phyloP scores from a whole-genome alignment of 2,329 filamentous ascomycete genomes.

The Dactylellina leptospora region DNA sequence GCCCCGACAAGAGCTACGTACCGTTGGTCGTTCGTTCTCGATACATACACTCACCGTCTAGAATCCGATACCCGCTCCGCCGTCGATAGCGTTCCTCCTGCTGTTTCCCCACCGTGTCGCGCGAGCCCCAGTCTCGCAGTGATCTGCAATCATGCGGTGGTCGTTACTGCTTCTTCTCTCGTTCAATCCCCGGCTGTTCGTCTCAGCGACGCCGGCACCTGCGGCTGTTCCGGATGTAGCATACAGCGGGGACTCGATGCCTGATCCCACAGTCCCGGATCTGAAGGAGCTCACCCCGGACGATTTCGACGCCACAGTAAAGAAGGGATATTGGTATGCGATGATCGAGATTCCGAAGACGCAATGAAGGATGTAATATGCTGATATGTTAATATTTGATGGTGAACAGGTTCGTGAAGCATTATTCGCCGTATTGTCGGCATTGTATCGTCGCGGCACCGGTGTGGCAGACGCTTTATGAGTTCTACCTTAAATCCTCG shows the following conservation, averaged over 20 bases:
- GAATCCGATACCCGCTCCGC: too few relatives aligned
- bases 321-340: conserved; percentile 65
- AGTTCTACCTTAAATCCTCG: conserved; percentile 90
- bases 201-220: conserved; percentile 36
- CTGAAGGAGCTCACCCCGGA: conserved; percentile 47
- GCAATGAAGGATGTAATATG: not conserved
- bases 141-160: conserved; percentile 44
- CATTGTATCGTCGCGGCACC: conserved; percentile 85
- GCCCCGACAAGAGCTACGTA: too few relatives aligned
- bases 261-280: conserved; percentile 16
- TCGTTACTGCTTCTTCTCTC: conserved; percentile 46
- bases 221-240: conserved; percentile 26
- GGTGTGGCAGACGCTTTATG: conserved; percentile 89
- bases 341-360: not conserved
- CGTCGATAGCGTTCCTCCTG: not conserved
- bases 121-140: conserved; percentile 24
- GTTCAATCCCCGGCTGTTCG: conserved; percentile 21
- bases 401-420: conserved; percentile 65
- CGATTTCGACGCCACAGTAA: conserved; percentile 61
- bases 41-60: too few relatives aligned
- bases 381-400: conserved; percentile 5
- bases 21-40: too few relatives aligned
- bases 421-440: conserved; percentile 66
- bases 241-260: not conserved
- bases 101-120: conserved; percentile 1